Base-by-base conservation (phyloP, 768 basidiomycete species). In the Serendipita sp. region DNA sequence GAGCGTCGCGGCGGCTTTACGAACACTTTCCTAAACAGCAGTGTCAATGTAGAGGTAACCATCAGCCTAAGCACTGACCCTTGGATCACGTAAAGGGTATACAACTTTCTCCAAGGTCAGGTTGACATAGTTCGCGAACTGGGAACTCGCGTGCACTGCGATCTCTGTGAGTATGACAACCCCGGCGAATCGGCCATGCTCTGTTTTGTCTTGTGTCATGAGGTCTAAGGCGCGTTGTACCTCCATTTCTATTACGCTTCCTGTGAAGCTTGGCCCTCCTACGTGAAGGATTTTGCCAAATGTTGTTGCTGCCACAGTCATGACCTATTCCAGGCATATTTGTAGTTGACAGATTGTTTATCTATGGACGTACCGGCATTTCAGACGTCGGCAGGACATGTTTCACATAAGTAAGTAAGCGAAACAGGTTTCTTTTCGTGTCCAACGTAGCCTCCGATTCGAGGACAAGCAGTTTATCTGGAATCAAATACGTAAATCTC, bases 131-230 rank as follows among this genome's bases (percentile, higher is more conserved):
- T 88, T 81, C 68, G 91, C 84, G 73, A 97, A 95, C 68, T 92
- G 85, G 4, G 78, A 82, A 0, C 90, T 87, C 65, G 88, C 93
- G 72, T 92, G 88, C 30, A 83, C 80, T 1, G 96, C 94, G 43
- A 99, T 79, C 72, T 96, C 94, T 74, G 94, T 94, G 42, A 98
- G 73, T 56, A 97, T 89, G 61, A 98, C 81, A 1, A 97, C 93
- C 0, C 93, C 94, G 0, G 91, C 91, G 73, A 96, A 95, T 62
- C 95, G 81, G 1, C 87, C 85, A 28, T 86, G 80, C 70, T 97
- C 95, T 63, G 79, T 72, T 66, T 74, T 78, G 72, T 88, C 88
- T 60, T 83, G 81, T 64, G 87, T 85, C 63, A 93, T 81, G 64
- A 88, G 74, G 66, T 85, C 86, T 31, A 93, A 85, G 3, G 90